Evolutionary conservation across 805 yeast species (phyloP), one percentile per base, ranked within the genome.

Genomic region (Candida namnaoensis): DNA sequence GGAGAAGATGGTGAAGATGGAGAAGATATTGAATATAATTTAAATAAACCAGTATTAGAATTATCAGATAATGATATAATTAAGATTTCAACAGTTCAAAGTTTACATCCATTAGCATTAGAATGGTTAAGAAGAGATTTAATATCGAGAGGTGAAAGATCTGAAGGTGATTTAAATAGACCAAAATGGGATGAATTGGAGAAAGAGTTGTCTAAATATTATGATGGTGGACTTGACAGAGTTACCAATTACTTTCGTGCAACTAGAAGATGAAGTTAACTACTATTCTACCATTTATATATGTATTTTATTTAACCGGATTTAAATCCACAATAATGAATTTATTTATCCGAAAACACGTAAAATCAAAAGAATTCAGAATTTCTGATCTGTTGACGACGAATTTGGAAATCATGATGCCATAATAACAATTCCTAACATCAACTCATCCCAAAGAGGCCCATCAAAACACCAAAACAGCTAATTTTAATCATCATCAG

Each of bases 71-170:
- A 53, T 10, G 60, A 59, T 4, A 32, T 47, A 10, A 59, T 57
- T 27, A 45, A 49, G 33, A 64, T 79, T 11, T 60, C 66, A 11
- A 60, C 67, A 25, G 66, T 73, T 5, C 67, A 72, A 37, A 74
- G 82, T 35, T 61, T 85, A 33, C 88, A 85, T 56, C 95, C 95
- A 4, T 59, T 85, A 40, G 90, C 88, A 0, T 60, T 82, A 44
- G 62, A 69, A 34, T 85, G 95, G 95, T 63, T 85, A 24, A 50
- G 62, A 24, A 58, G 62, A 2, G 87, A 80, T 51, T 47, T 72
- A 62, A 65, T 61, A 54, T 41, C 53, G 36, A 39, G 59, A 49
- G 42, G 77, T 58, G 39, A 68, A 72, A 49, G 60, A 53, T 40
- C 62, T 58, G 46, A 67, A 86, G 44, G 91, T 84, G 26, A 67